These are phyloP conservation scores for Physaria fendleri DNA, from an alignment of 345 rosid species.

Conservation along the genomic window DNA sequence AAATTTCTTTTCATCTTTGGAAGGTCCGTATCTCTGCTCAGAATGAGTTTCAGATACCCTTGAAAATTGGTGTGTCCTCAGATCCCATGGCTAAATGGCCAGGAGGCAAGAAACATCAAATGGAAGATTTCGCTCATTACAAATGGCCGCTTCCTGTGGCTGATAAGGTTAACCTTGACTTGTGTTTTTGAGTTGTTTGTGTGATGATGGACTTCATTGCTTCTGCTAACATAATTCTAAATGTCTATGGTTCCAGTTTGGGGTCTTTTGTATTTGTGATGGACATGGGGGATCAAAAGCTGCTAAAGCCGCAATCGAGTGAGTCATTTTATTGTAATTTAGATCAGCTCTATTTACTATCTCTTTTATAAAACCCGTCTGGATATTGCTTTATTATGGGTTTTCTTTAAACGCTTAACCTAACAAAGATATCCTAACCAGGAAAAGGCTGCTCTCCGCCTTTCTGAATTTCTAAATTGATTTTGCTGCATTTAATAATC, in stretches of 20 bases:
- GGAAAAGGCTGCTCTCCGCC: not conserved
- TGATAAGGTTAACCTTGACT: conserved; percentile 52
- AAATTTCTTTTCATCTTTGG: conserved; percentile 21
- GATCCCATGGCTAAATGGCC: conserved; percentile 95
- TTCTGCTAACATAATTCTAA: not conserved
- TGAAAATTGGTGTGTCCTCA: conserved; percentile 78
- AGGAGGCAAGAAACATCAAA: conserved; percentile 88
- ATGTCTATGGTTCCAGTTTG: conserved; percentile 56
- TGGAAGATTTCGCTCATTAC: conserved; percentile 93
- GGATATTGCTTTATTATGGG: not conserved
- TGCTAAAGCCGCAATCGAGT: conserved; percentile 90
- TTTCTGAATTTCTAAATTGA: not conserved
- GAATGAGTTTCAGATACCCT: conserved; percentile 50
- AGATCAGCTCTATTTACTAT: not conserved
- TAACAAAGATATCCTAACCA: not conserved
- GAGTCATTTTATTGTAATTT: conserved; percentile 31
- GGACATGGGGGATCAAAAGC: conserved; percentile 95
- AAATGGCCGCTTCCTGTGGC: conserved; percentile 89
- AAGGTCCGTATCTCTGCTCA: conserved; percentile 67
- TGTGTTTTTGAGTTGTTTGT: conserved; percentile 13
- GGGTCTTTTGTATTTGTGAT: conserved; percentile 92
- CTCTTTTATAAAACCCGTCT: not conserved
- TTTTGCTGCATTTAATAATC: not conserved
- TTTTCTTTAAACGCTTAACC: conserved; percentile 1
- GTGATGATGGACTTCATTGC: conserved; percentile 12